Evolutionary conservation across 768 basidiomycete genomes (phyloP).

Genomic region (Mycena crocata): DNA sequence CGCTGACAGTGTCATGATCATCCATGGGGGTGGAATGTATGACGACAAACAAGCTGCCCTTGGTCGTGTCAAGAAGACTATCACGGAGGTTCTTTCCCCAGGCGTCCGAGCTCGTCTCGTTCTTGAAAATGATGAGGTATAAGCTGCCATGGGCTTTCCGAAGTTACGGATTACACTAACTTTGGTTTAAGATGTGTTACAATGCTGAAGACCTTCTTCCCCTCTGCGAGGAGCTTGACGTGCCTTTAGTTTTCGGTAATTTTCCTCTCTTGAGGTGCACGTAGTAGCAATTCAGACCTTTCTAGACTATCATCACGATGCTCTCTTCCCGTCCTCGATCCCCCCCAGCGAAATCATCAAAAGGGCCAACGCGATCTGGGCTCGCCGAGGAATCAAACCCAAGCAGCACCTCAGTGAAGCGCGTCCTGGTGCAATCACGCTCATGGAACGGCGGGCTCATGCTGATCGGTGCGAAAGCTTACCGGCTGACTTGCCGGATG

Average conservation of each 20-base stretch:
- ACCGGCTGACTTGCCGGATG: slow-evolving; percentile 72
- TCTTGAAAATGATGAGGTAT: slow-evolving; percentile 94
- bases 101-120: slow-evolving; percentile 81
- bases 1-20: slow-evolving; percentile 88
- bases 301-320: slow-evolving; percentile 86
- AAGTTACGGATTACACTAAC: not conserved
- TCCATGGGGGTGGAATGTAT: slow-evolving; percentile 89
- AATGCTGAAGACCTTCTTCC: slow-evolving; percentile 90
- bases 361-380: slow-evolving; percentile 81
- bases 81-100: slow-evolving; percentile 65
- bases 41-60: slow-evolving; percentile 82
- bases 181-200: slow-evolving; percentile 72
- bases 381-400: slow-evolving; percentile 79
- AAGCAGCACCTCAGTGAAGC: slow-evolving; percentile 95
- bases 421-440: slow-evolving; percentile 82
- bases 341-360: slow-evolving; percentile 76
- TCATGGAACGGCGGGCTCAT: slow-evolving; percentile 91
- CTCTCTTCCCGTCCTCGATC: slow-evolving; percentile 69
- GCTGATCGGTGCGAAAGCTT: slow-evolving; percentile 82
- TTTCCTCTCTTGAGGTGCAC: slow-evolving; percentile 47
- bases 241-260: slow-evolving; percentile 75
- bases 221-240: slow-evolving; percentile 83
- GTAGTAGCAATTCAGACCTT: slow-evolving; percentile 37
- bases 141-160: slow-evolving; percentile 14
- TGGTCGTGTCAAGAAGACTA: slow-evolving; percentile 77